Conservation (phyloP, 2,329 filamentous ascomycete species). For the Fusarium torreyae region DNA sequence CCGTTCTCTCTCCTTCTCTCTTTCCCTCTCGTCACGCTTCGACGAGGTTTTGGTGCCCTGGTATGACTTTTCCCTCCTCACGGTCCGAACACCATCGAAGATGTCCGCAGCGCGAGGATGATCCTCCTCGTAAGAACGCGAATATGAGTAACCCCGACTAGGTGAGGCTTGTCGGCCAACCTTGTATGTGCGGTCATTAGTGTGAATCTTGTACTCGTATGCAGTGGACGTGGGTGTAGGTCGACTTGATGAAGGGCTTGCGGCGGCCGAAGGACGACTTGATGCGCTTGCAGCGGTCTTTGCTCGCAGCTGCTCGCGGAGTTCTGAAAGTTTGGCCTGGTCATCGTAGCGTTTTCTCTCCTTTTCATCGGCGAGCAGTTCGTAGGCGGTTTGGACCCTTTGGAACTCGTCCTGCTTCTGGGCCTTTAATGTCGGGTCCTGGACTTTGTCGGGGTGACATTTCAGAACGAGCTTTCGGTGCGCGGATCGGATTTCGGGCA, state of each 20-base stretch:
- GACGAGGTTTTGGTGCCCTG: constrained; percentile 60
- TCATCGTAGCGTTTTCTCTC: constrained; percentile 85
- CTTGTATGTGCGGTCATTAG: constrained; percentile 64
- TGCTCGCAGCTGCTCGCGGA: constrained; percentile 69
- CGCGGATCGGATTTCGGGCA: constrained; percentile 80
- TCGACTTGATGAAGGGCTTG: constrained; percentile 37
- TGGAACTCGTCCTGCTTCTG: constrained; percentile 91
- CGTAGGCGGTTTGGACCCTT: constrained; percentile 92
- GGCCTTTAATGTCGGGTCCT: constrained; percentile 81
- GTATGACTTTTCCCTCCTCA: constrained; percentile 64
- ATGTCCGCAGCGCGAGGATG: constrained; percentile 55
- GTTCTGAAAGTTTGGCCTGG: constrained; percentile 75
- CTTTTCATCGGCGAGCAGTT: constrained; percentile 84
- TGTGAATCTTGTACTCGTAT: constrained; percentile 64
- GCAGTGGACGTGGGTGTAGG: constrained; percentile 57
- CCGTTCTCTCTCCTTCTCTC: constrained; percentile 57
- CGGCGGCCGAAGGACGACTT: constrained; percentile 21
- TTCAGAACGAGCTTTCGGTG: constrained; percentile 90
- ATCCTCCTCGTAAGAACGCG: constrained; percentile 65
- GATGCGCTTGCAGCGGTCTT: constrained; percentile 51
- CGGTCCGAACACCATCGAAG: constrained; percentile 63
- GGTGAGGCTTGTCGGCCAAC: constrained; percentile 50
- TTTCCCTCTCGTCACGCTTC: constrained; percentile 59
- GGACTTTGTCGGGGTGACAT: constrained; percentile 93
- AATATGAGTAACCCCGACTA: constrained; percentile 55